Evolutionary conservation across 805 yeast species (phyloP).

Genomic region (Lipomyces mesembrius): DNA sequence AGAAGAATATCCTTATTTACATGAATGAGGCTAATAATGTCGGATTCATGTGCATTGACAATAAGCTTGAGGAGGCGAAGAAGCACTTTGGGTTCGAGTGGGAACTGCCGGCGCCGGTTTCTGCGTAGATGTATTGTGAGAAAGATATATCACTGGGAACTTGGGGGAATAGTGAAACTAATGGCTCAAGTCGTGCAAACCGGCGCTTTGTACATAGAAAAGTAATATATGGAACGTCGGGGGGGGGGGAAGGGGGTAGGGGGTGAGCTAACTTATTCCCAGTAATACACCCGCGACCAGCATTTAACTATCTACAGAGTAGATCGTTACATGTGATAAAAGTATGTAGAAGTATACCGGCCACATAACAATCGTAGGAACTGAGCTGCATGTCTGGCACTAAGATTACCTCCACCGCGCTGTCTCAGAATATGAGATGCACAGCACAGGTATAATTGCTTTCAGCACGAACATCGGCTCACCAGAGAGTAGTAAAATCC

Average conservation of each 20-base stretch:
- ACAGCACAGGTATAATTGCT: slow-evolving; percentile 11
- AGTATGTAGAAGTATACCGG: slow-evolving; percentile 33
- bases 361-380: slow-evolving; percentile 14
- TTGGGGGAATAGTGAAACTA: background rate
- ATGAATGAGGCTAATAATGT: slow-evolving; percentile 31
- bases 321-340: background rate
- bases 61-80: slow-evolving; percentile 34
- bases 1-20: slow-evolving; percentile 24
- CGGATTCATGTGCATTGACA: slow-evolving; percentile 36
- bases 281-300: background rate
- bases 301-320: no score
- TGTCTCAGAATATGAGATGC: background rate
- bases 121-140: background rate
- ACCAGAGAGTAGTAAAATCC: slow-evolving; percentile 20
- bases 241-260: background rate
- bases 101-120: slow-evolving; percentile 28
- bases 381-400: slow-evolving; percentile 17
- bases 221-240: background rate
- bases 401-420: slow-evolving; percentile 29
- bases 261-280: background rate
- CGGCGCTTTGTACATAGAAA: background rate
- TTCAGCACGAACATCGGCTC: slow-evolving; percentile 38
- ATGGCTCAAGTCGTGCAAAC: background rate
- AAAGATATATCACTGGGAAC: background rate
- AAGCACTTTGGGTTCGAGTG: slow-evolving; percentile 32